A percentile compares a stretch with the other conserved stretches of the same genome.
Conservation (phyloP, 2,329 filamentous ascomycete species). For the Venturia nashicola region DNA sequence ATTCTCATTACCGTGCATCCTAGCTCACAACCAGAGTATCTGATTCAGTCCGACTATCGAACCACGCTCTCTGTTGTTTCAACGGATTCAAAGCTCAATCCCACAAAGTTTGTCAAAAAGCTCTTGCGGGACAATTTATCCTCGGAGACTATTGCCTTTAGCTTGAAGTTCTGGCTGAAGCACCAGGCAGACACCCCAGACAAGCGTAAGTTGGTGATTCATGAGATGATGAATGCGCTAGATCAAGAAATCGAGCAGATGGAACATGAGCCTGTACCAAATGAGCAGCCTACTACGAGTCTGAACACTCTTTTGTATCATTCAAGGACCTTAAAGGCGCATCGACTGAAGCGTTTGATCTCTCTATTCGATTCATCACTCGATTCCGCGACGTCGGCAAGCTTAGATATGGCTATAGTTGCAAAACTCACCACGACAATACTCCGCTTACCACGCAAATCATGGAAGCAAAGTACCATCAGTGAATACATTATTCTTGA, state of each 20-base stretch:
- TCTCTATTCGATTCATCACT: background rate
- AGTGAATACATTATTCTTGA: slow-evolving; percentile 5
- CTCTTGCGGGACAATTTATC: slow-evolving; percentile 12
- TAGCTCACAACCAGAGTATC: slow-evolving; percentile 45
- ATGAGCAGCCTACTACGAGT: background rate
- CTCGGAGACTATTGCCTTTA: background rate
- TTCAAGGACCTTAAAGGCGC: background rate
- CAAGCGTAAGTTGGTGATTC: background rate
- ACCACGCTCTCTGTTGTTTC: slow-evolving; percentile 19
- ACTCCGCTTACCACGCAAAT: background rate
- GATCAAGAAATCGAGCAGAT: background rate
- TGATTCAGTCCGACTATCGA: slow-evolving; percentile 34
- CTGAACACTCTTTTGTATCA: background rate
- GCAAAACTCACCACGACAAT: background rate
- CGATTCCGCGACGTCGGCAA: background rate
- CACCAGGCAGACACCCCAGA: background rate
- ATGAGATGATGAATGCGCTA: background rate
- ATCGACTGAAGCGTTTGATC: background rate
- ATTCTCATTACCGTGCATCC: slow-evolving; percentile 42
- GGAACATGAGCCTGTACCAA: background rate
- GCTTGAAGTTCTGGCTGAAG: slow-evolving; percentile 2
- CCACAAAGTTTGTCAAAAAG: background rate
- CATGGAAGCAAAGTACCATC: background rate
- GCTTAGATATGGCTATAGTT: background rate
- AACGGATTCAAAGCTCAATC: background rate